These are phyloP conservation scores for Pythium volutum DNA, from an alignment of 352 stramenopile genomes.

Conservation along the genomic window DNA sequence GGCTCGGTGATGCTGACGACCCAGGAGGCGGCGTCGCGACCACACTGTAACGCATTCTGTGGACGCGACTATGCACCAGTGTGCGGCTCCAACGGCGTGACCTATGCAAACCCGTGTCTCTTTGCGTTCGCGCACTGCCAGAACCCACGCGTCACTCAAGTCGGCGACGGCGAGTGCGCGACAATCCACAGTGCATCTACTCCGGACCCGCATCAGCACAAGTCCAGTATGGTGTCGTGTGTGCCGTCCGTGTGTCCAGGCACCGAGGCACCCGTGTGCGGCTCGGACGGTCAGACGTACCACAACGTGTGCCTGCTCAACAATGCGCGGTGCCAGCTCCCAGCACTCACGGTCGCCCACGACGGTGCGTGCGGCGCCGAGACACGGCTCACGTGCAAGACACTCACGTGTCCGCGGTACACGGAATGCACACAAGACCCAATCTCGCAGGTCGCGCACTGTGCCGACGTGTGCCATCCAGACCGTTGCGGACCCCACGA, in stretches of 20 bases:
- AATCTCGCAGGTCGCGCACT: slow-evolving; percentile 35
- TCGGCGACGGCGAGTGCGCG: slow-evolving; percentile 43
- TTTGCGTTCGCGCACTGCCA: slow-evolving; percentile 46
- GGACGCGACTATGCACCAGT: slow-evolving; percentile 42
- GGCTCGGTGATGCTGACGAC: background rate
- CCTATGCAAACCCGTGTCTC: slow-evolving; percentile 61
- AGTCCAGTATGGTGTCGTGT: slow-evolving; percentile 19
- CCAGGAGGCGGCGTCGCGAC: background rate
- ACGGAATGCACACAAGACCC: slow-evolving; percentile 43
- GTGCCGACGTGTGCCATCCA: slow-evolving; percentile 44
- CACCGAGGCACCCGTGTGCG: slow-evolving; percentile 30
- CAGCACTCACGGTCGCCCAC: slow-evolving; percentile 34
- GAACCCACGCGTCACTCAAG: slow-evolving; percentile 31
- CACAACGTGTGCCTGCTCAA: slow-evolving; percentile 32
- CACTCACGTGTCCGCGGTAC: slow-evolving; percentile 43
- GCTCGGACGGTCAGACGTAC: slow-evolving; percentile 37
- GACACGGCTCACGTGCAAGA: slow-evolving; percentile 40
- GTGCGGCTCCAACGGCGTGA: slow-evolving; percentile 60
- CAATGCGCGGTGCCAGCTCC: slow-evolving; percentile 27
- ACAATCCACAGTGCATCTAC: slow-evolving; percentile 18
- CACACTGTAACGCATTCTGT: slow-evolving; percentile 52
- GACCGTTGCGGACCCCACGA: slow-evolving; percentile 48
- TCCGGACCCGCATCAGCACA: background rate
- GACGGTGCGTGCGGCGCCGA: slow-evolving; percentile 44
- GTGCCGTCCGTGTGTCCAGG: slow-evolving; percentile 39